phyloP scores from a whole-genome alignment of 257 asterid species.

The Solanum neorickii region DNA sequence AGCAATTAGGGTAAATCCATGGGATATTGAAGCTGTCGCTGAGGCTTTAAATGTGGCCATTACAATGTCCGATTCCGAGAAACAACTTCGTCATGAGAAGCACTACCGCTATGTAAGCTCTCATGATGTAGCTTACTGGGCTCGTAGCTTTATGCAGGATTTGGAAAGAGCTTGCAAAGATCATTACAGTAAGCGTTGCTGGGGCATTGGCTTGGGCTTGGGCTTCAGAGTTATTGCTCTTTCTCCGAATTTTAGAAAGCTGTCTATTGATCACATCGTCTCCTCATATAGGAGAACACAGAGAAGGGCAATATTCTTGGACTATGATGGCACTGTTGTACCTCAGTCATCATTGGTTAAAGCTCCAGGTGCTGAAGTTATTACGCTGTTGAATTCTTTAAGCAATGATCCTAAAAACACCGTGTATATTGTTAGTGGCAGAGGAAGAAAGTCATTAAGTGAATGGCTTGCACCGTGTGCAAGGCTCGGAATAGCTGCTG shows the following conservation, averaged over 20 bases:
- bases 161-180: conserved; percentile 78
- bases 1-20: conserved; percentile 88
- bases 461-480: conserved; percentile 85
- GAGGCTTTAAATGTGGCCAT: conserved; percentile 67
- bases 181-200: conserved; percentile 73
- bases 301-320: conserved; percentile 79
- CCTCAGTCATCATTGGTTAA: conserved; percentile 53
- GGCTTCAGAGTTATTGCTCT: conserved; percentile 78
- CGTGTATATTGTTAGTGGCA: conserved; percentile 80
- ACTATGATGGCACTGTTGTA: conserved; percentile 91
- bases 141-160: conserved; percentile 82
- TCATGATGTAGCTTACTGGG: conserved; percentile 85
- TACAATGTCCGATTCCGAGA: conserved; percentile 55
- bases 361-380: conserved; percentile 62
- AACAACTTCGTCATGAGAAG: conserved; percentile 74
- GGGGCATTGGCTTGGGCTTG: conserved; percentile 84
- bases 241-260: conserved; percentile 77
- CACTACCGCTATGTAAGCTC: conserved; percentile 85
- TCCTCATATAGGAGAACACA: conserved; percentile 52
- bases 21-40: conserved; percentile 84
- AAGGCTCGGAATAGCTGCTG: conserved; percentile 77
- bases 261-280: conserved; percentile 52
- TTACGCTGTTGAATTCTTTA: conserved; percentile 40
- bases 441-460: conserved; percentile 46
- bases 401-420: conserved; percentile 66